Base-by-base conservation (phyloP, 352 stramenopile species). In the Phytopythium sindhum region DNA sequence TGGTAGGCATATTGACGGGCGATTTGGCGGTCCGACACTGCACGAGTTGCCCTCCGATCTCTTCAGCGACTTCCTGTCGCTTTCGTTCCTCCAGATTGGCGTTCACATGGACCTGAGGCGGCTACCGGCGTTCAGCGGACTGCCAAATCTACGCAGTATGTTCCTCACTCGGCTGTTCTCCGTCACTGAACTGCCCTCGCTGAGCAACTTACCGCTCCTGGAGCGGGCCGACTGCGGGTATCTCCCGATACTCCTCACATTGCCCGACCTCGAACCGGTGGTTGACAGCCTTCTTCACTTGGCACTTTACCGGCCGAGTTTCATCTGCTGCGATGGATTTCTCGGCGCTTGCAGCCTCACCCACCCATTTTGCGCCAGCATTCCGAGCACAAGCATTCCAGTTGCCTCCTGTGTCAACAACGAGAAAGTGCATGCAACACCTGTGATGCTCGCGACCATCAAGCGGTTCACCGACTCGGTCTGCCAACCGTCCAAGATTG, bases 1-100 rank as follows among this genome's bases (percentile, higher is more conserved):
- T 41, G 37, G 37, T 28, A 85, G 77, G n/a, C 74, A 83, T 60
- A 68, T 85, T 21, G 77, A 81, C 70, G 77, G 77, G 15, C 77
- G 67, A 29, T 48, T 71, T 4, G 63, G 63, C 0, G 60, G 47
- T 35, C 26, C 35, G 21, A 79, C 78, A n/a, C 39, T 85, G 23
- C 21, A 50, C 0, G 53, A 58, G 11, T 45, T 86, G 21, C 66
- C 63, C 0, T 24, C 39, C 1, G 60, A 73, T 39, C 58, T 86
- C 3, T 85, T 88, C 57, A 57, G 31, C 5, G 29, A 66, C 12
- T 74, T 81, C 65, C 57, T 61, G 0, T 61, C 68, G 9, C 54
- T 88, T 12, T 68, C 59, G 1, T 75, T 75, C 21, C 60, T 88
- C 2, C 69, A 84, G 23, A 41, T 88, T 1, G 70, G 73, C 5